Percentiles rank a stretch among this genome's conserved stretches.
Conservation (phyloP, 2,329 filamentous ascomycete species). For the Ophiostoma sp. region DNA sequence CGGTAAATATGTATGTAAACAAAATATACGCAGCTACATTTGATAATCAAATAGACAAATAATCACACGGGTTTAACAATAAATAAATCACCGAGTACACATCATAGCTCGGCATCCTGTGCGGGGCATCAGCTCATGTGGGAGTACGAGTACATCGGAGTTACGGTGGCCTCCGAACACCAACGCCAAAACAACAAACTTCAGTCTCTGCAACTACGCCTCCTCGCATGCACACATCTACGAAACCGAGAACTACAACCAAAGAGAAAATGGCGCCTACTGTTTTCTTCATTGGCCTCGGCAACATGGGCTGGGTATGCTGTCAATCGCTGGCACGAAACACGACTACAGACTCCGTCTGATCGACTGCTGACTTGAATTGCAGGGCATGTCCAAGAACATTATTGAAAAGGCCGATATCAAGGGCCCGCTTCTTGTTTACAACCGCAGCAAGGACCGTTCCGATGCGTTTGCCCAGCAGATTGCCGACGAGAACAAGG, state of each 20-base stretch:
- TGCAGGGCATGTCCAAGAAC: slow-evolving; percentile 76
- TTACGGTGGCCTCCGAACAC: background rate
- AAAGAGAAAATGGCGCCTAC: slow-evolving; percentile 46
- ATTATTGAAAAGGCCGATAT: slow-evolving; percentile 71
- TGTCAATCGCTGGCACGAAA: background rate
- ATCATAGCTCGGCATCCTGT: background rate
- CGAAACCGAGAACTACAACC: background rate
- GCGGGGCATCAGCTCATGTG: background rate
- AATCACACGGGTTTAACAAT: too few relatives aligned
- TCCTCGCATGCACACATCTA: background rate
- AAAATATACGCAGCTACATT: too few relatives aligned
- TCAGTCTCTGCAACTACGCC: background rate
- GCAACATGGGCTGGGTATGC: slow-evolving; percentile 74
- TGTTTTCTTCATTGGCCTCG: slow-evolving; percentile 74
- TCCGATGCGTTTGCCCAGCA: slow-evolving; percentile 49
- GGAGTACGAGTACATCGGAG: background rate
- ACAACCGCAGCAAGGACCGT: slow-evolving; percentile 69
- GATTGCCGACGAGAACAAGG: slow-evolving; percentile 54
- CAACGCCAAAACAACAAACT: background rate
- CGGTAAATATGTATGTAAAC: too few relatives aligned
- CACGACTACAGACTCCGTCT: background rate
- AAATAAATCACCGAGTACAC: background rate
- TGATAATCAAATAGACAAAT: too few relatives aligned
- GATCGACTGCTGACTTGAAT: background rate
- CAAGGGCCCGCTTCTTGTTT: slow-evolving; percentile 66